Base-by-base conservation (phyloP, 768 basidiomycete species). In the Hericium alpestre region DNA sequence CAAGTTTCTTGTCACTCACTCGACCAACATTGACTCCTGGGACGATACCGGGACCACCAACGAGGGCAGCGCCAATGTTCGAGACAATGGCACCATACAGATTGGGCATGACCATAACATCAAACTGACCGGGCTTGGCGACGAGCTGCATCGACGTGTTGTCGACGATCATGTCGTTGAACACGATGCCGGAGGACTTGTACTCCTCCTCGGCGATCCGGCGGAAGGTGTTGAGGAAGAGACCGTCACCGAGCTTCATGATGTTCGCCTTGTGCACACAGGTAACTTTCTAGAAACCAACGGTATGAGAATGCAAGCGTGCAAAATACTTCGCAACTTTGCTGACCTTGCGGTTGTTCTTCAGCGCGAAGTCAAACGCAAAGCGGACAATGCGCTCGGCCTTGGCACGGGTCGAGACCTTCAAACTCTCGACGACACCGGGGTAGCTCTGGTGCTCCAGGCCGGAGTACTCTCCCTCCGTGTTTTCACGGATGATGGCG, bases 141-240 rank as follows among this genome's bases (percentile, higher is more conserved):
- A 99, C 96, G 63, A 99, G 86, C 73, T 99, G 96, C 96, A 99
- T 99, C 50, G 95, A 93, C 88, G 94, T 95, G 77, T 98, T 98
- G 73, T 98, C 94, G 58, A 98, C 92, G 58, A 99, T 99, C 96
- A 99, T 98, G 73, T 95, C 90, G 67, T 97, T 95, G 69, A 79
- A 90, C 63, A 83, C 81, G 67, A 99, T 94, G 47, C 96, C 96
- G 47, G 86, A 78, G 54, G 84, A 86, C 73, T 84, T 89, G 81
- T 98, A 99, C 70, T 97, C 95, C 72, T 97, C 95, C 72, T 98
- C 92, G 38, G 93, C 96, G 58, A 99, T 82, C 59, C 84, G 81
- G 64, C 93, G 90, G 85, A 97, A 99, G 22, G 94, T 98, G 74
- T 93, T 94, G 65, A 98, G 81, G 86, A 98, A 98, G 46, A 99